Percentiles rank a stretch among this genome's conserved stretches.
phyloP scores from a whole-genome alignment of 2,329 filamentous ascomycete genomes.

The Aspergillus sp. region DNA sequence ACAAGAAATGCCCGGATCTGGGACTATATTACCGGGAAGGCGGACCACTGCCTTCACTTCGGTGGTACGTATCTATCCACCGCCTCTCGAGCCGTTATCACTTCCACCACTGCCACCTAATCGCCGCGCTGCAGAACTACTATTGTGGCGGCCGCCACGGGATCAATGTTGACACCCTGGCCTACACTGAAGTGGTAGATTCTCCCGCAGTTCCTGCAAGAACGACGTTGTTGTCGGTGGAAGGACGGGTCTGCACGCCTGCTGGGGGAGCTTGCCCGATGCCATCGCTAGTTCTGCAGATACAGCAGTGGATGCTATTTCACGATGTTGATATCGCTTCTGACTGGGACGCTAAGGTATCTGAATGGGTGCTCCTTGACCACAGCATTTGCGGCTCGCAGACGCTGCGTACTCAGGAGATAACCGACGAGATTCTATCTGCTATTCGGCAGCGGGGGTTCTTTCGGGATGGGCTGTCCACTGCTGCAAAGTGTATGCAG shows the following conservation, averaged over 20 bases:
- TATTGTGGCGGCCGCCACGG: not conserved
- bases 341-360: no score
- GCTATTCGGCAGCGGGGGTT: not conserved
- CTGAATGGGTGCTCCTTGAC: no score
- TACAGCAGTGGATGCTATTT: conserved; percentile 1
- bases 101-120: not conserved
- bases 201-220: not conserved
- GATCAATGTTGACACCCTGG: not conserved
- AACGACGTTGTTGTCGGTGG: not conserved
- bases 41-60: no score
- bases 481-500: not conserved
- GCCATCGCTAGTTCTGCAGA: not conserved
- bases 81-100: not conserved
- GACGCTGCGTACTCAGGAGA: not conserved
- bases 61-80: no score
- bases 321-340: not conserved
- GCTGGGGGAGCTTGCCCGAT: not conserved
- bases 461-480: not conserved
- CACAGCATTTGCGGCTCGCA: not conserved
- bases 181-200: not conserved
- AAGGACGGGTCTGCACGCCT: not conserved
- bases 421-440: not conserved
- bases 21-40: no score
- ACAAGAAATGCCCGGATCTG: no score
- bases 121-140: not conserved